Evolutionary conservation across 2,329 filamentous ascomycete genomes (phyloP).

Genomic region (Teratosphaeria epicoccoides): DNA sequence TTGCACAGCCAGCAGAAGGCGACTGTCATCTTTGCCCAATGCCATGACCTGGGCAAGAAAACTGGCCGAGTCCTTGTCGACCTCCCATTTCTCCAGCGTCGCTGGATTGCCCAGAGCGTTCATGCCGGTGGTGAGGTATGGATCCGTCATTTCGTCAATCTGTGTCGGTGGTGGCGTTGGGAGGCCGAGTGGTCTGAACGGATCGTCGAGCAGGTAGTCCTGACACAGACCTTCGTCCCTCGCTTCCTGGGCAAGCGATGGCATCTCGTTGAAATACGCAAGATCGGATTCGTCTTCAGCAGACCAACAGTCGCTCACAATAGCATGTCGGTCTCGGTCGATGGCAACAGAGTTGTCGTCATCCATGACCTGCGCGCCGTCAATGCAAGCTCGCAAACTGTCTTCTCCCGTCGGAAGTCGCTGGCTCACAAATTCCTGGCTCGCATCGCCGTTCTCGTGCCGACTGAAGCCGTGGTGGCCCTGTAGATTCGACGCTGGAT

Average conservation of each 20-base stretch:
- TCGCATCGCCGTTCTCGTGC: background rate
- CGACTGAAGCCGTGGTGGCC: background rate
- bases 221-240: constrained; percentile 1
- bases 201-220: constrained; percentile 1
- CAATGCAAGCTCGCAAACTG: background rate
- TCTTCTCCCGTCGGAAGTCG: background rate
- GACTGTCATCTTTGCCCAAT: constrained; percentile 3
- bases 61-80: constrained; percentile 16
- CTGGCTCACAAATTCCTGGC: background rate
- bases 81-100: constrained; percentile 17
- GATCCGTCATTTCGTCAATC: background rate
- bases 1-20: background rate
- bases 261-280: background rate
- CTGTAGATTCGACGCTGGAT: background rate
- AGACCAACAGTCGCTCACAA: background rate
- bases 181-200: background rate
- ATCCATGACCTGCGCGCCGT: background rate
- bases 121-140: background rate
- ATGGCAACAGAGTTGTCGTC: background rate
- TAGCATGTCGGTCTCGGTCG: background rate
- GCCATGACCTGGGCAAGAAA: constrained; percentile 15
- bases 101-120: background rate
- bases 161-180: background rate
- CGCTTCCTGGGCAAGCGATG: constrained; percentile 1
- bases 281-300: background rate